A percentile compares a stretch with the other conserved stretches of the same genome.
Evolutionary conservation across 768 basidiomycete genomes (phyloP).

Genomic region (Tylopilus sp.): DNA sequence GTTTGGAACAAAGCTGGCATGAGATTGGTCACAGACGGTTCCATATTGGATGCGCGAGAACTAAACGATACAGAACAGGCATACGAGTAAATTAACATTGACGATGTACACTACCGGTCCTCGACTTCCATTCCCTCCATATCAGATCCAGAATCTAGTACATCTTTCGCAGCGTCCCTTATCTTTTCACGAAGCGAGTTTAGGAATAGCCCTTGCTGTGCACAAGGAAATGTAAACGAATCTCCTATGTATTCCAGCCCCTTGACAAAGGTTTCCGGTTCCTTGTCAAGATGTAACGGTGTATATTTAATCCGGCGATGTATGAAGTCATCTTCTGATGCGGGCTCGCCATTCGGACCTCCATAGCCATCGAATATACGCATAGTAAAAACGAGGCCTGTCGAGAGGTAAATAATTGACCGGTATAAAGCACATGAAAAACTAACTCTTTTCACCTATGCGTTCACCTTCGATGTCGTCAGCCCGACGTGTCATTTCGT

Average conservation of each 20-base stretch:
- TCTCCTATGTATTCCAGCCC: slow-evolving; percentile 58
- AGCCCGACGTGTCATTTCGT: slow-evolving; percentile 29
- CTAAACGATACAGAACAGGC: slow-evolving; percentile 11
- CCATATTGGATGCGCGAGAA: neutral
- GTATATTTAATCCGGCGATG: slow-evolving; percentile 47
- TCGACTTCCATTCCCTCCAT: slow-evolving; percentile 27
- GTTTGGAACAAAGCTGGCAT: slow-evolving; percentile 59
- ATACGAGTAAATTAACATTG: slow-evolving; percentile 9
- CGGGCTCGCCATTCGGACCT: slow-evolving; percentile 30
- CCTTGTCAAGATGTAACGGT: slow-evolving; percentile 63
- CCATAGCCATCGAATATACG: slow-evolving; percentile 42
- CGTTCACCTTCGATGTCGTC: slow-evolving; percentile 34
- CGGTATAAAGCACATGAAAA: neutral
- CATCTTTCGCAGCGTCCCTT: slow-evolving; percentile 31
- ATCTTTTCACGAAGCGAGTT: slow-evolving; percentile 56
- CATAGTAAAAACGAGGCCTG: slow-evolving; percentile 62
- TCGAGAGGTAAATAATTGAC: slow-evolving; percentile 2
- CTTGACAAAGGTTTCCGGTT: slow-evolving; percentile 51
- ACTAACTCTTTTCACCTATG: slow-evolving; percentile 31
- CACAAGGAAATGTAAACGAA: slow-evolving; percentile 64
- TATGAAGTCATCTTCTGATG: slow-evolving; percentile 31
- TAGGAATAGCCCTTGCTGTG: slow-evolving; percentile 67
- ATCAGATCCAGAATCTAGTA: slow-evolving; percentile 23
- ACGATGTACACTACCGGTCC: slow-evolving; percentile 14
- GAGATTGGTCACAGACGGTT: neutral